Evolutionary conservation across 1,284 basidiomycete genomes (phyloP), one percentile per base, ranked within the genome.

Genomic region (Rugosomyces carneus): DNA sequence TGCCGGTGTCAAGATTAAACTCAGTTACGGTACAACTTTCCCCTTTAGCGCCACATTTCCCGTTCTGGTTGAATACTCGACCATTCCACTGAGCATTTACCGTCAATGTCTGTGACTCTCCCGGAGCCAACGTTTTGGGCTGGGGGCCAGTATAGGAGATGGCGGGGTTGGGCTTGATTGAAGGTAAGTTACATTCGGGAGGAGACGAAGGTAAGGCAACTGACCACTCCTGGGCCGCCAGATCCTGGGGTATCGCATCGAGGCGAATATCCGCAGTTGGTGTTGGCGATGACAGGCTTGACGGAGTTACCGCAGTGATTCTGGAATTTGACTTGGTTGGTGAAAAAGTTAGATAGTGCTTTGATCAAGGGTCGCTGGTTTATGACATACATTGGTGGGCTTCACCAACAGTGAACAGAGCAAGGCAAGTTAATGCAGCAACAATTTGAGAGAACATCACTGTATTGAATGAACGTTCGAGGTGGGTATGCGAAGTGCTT

Each of bases 231-330:
- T n/a, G n/a, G n/a, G n/a, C n/a, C n/a, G 2, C 63, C 63, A 27
- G 59, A 62, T 45, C 61, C 63, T 11, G 63, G 62, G 1, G 57
- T 60, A 47, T 48, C 52, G 50, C 63, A 63, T 3, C 68, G 61
- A 32, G 68, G 67, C 18, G 66, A 69, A 47, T 67, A 71, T 1
- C 68, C 67, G 44, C 69, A 69, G 36, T 63, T 64, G 13, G 60
- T 61, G 49, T 68, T 66, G 31, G 58, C 65, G 38, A 70, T 63
- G 21, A 60, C 56, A 2, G 68, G 67, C 20, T 55, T 54, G 27
- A 70, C 59, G 1, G 54, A 53, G 24, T 47, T 50, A 23, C 53
- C 55, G 41, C 69, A 70, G 32, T 63, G 58, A 53, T 70, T 69
- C 19, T 42, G 55, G 50, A 70, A 56, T 21, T 60, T 61, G 54